Base-by-base conservation (phyloP, 2,329 filamentous ascomycete species). In the Scedosporium aurantiacum region DNA sequence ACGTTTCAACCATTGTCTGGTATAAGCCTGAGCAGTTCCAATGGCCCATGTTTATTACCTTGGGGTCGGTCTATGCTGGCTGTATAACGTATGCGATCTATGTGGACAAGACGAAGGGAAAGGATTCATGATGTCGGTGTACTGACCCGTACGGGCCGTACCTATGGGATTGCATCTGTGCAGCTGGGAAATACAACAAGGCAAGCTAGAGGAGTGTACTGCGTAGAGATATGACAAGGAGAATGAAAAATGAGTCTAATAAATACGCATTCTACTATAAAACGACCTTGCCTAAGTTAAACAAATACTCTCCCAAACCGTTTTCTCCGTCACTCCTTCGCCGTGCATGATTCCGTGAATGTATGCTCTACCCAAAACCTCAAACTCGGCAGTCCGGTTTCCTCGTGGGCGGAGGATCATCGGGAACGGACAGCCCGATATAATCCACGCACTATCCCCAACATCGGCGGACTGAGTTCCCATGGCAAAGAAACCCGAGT, bases 1-100 rank as follows among this genome's bases (percentile, higher is more conserved):
- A 84, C 67, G 78, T 78, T 0, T 79, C 80, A 0, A 91, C 88
- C 0, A 84, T 90, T 63, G 68, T 86, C 4, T 90, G 86, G 64
- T 77, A 81, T 1, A 73, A 74, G 0, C 87, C 88, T 0, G 77
- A 80, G 3, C 79, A 89, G 66, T 91, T 91, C 69, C 75, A 76
- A 61, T 85, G 81, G 68, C 87, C 88, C 50, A 54, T 54, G 50
- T 54, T 23, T 23, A 21, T 54, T 14, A 54, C 50, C 12, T 23
- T 54, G 12, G 50, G 18, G 12, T 54, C 50, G 23, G 23, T 54
- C 18, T 54, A 54, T 25, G 50, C 50, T 14, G 50, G 50, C 12
- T 54, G 50, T 7, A 6, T 27, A 12, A 54, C 50, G 23, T 54
- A 54, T 28, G 50, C 50, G 23, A 54, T 54, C 21, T 54, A 54